Percentiles rank a stretch among this genome's conserved stretches.
These are phyloP conservation scores for Gentiana straminea DNA, from an alignment of 257 asterid genomes.

Conservation along the genomic window DNA sequence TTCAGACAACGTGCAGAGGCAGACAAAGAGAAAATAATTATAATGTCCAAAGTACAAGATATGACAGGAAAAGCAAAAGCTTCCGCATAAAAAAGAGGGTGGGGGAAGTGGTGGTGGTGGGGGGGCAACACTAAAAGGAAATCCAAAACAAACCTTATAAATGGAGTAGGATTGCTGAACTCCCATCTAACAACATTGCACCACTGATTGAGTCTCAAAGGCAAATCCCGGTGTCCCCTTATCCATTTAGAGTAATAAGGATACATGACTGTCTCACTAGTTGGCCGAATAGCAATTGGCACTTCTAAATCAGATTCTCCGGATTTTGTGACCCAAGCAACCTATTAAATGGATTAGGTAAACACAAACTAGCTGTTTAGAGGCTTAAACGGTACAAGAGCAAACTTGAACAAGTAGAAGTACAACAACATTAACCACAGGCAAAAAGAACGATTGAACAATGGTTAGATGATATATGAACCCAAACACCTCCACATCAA, in stretches of 20 bases:
- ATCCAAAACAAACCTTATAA: conserved; percentile 53
- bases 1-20: background rate
- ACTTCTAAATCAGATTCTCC: conserved; percentile 88
- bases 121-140: background rate
- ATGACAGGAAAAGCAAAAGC: background rate
- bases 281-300: conserved; percentile 97
- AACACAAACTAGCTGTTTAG: background rate
- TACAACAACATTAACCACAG: no score
- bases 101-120: no score
- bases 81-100: background rate
- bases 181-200: conserved; percentile 99
- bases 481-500: no score
- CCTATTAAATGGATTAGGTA: conserved; percentile 32
- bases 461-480: no score
- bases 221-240: conserved; percentile 96
- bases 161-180: conserved; percentile 97
- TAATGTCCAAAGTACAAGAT: background rate
- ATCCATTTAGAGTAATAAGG: conserved; percentile 97
- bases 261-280: conserved; percentile 99
- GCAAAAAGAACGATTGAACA: no score
- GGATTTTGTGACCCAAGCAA: conserved; percentile 98
- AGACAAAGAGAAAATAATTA: background rate
- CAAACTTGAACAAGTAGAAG: no score
- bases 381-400: background rate
- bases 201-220: conserved; percentile 93